Evolutionary conservation across 768 basidiomycete species (phyloP).

Genomic region (Termitomyces bulborhizus): DNA sequence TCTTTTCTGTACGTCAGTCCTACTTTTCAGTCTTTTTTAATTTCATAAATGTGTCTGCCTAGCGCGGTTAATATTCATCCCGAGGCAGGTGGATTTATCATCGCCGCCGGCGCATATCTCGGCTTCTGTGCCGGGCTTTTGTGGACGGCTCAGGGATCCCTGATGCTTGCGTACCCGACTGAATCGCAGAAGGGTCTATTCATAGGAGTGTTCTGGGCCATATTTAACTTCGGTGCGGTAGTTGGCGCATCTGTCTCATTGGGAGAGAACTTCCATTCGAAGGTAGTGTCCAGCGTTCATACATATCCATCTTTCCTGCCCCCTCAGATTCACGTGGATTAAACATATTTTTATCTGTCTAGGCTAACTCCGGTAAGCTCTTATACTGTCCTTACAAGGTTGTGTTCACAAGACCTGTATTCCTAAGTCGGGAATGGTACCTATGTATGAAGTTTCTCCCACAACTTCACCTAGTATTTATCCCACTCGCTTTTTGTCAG

Average conservation of each 20-base stretch:
- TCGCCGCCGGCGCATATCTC: slow-evolving; percentile 65
- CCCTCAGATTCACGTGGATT: neutral
- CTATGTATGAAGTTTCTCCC: slow-evolving; percentile 43
- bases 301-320: slow-evolving; percentile 13
- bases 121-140: slow-evolving; percentile 67
- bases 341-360: neutral
- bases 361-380: slow-evolving; percentile 36
- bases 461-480: neutral
- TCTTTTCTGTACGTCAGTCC: slow-evolving; percentile 55
- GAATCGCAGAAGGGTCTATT: slow-evolving; percentile 72
- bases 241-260: slow-evolving; percentile 73
- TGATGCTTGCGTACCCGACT: slow-evolving; percentile 82
- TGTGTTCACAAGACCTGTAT: neutral
- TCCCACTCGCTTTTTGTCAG: slow-evolving; percentile 25
- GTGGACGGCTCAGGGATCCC: slow-evolving; percentile 82
- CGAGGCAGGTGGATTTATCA: slow-evolving; percentile 54
- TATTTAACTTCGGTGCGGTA: slow-evolving; percentile 79
- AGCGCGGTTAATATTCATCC: slow-evolving; percentile 71
- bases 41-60: neutral
- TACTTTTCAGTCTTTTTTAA: neutral
- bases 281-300: slow-evolving; percentile 29
- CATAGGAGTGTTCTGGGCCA: slow-evolving; percentile 79
- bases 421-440: slow-evolving; percentile 61
- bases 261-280: slow-evolving; percentile 61
- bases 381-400: neutral